Conservation (phyloP, 2,329 filamentous ascomycete genomes). For the Diaporthe vaccinii region DNA sequence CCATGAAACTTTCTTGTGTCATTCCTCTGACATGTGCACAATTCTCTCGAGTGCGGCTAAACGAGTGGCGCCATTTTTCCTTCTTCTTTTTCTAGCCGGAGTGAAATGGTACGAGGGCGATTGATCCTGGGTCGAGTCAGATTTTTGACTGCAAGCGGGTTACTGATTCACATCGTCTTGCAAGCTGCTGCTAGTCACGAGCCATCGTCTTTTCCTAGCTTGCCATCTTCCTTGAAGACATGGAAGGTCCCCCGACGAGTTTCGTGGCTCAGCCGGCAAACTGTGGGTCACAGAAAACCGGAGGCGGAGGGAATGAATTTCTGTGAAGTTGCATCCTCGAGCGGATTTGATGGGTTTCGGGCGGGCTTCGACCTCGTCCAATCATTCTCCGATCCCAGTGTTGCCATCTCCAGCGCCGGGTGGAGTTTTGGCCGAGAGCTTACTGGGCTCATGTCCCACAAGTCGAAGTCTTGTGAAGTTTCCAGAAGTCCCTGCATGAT, state of each 20-base stretch:
- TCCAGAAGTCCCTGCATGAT: conserved; percentile 30
- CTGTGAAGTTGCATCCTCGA: conserved; percentile 10
- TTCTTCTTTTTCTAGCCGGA: no score
- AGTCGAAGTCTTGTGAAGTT: conserved; percentile 17
- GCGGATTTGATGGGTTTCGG: conserved; percentile 11
- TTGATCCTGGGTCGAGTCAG: neutral
- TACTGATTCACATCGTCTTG: conserved; percentile 1
- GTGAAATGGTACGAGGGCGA: neutral
- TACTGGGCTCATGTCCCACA: conserved; percentile 16
- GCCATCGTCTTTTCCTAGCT: neutral
- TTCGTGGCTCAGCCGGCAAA: conserved; percentile 17
- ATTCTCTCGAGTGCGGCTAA: neutral
- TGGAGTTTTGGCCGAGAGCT: conserved; percentile 10
- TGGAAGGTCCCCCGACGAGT: neutral
- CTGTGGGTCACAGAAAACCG: conserved; percentile 3
- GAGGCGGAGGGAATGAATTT: neutral
- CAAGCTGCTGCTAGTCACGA: neutral
- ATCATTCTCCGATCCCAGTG: conserved; percentile 14
- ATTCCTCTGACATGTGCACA: conserved; percentile 3
- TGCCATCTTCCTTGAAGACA: neutral
- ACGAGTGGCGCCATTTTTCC: neutral
- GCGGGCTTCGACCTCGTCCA: conserved; percentile 24
- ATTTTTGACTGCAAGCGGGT: neutral
- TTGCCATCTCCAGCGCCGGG: conserved; percentile 6
- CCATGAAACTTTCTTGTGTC: neutral